Evolutionary conservation across 2,329 filamentous ascomycete species (phyloP).

Genomic region (Colletotrichum incanum): DNA sequence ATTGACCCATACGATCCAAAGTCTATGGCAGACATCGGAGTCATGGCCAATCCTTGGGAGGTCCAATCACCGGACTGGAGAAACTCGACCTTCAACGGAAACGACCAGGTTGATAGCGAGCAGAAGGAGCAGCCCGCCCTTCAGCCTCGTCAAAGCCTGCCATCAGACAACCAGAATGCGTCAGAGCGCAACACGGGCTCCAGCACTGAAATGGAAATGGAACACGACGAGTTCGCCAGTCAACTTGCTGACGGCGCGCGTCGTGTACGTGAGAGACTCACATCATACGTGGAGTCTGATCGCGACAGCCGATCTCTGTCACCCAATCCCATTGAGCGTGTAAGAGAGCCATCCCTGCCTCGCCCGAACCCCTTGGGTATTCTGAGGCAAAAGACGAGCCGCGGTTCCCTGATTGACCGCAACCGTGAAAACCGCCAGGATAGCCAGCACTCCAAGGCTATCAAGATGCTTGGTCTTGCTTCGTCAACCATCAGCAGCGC

Average conservation of each 20-base stretch:
- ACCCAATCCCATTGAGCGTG: conserved; percentile 54
- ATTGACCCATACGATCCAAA: conserved; percentile 51
- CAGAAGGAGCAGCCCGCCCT: conserved; percentile 1
- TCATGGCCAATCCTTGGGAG: conserved; percentile 63
- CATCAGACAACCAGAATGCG: not conserved
- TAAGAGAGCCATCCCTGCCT: conserved; percentile 52
- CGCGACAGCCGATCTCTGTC: conserved; percentile 59
- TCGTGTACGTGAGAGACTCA: conserved; percentile 81
- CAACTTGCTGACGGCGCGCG: conserved; percentile 80
- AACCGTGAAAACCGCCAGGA: conserved; percentile 59
- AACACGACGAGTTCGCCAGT: conserved; percentile 80
- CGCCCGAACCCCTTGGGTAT: conserved; percentile 74
- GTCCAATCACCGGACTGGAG: conserved; percentile 46
- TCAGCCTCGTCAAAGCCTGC: not conserved
- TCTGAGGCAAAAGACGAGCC: conserved; percentile 77
- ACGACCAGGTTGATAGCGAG: not conserved
- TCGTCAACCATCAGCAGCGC: conserved; percentile 58
- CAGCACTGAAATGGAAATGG: conserved; percentile 60
- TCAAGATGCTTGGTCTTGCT: conserved; percentile 74
- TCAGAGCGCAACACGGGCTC: conserved; percentile 30
- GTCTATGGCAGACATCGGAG: conserved; percentile 51
- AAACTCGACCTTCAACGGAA: conserved; percentile 38
- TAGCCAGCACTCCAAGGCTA: conserved; percentile 66
- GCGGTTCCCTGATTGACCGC: conserved; percentile 73
- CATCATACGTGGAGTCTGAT: conserved; percentile 77